These are phyloP conservation scores for Rhizoclosmatium globosum DNA, from an alignment of 192 early-diverging fungal species.

Conservation along the genomic window DNA sequence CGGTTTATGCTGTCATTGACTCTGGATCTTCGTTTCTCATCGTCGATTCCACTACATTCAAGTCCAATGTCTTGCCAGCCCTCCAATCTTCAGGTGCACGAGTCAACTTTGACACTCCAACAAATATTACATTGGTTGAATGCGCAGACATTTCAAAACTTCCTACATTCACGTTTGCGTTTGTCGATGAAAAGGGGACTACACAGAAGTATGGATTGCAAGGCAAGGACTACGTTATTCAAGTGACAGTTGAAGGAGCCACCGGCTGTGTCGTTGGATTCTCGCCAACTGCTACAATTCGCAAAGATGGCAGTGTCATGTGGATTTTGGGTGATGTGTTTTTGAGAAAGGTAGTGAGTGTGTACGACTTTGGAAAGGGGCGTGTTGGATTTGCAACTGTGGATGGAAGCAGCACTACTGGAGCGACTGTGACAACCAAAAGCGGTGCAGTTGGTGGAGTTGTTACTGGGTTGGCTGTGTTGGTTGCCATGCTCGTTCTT, in stretches of 20 bases:
- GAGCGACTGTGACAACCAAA: background rate
- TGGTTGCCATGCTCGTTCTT: too few relatives aligned
- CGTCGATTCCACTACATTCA: slow-evolving; percentile 7
- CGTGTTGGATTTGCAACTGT: slow-evolving; percentile 33
- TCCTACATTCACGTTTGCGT: slow-evolving; percentile 2
- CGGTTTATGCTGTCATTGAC: slow-evolving; percentile 1
- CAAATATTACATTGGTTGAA: background rate
- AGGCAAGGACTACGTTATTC: too few relatives aligned
- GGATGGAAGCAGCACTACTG: background rate
- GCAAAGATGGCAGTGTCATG: slow-evolving; percentile 13
- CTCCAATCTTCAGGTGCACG: background rate
- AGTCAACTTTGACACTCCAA: background rate
- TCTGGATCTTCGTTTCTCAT: background rate
- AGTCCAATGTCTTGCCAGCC: background rate
- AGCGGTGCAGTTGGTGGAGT: too few relatives aligned
- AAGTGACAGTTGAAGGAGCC: background rate
- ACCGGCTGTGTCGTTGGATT: slow-evolving; percentile 15
- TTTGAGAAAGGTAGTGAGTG: slow-evolving; percentile 46
- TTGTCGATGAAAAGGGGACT: slow-evolving; percentile 7
- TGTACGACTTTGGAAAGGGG: slow-evolving; percentile 50
- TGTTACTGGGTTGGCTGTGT: too few relatives aligned
- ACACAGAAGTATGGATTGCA: slow-evolving; percentile 1
- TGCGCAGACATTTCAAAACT: background rate
- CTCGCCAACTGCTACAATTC: background rate
- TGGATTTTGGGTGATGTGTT: slow-evolving; percentile 58